These are phyloP conservation scores for Medicago ruthenica DNA, from an alignment of 306 rosid genomes.

Conservation along the genomic window DNA sequence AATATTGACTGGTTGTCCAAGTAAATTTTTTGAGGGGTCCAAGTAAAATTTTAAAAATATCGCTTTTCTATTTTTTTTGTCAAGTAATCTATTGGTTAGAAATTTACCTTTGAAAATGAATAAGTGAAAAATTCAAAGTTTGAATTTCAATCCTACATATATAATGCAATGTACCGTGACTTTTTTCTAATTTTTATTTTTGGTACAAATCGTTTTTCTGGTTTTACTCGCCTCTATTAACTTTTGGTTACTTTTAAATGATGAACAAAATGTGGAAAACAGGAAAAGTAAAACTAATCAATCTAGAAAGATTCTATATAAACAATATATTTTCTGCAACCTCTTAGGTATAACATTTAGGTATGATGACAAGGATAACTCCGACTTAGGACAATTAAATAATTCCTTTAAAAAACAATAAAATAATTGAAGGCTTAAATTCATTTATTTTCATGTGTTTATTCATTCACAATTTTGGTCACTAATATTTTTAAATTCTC, in stretches of 20 bases:
- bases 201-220: neutral
- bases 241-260: neutral
- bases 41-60: neutral
- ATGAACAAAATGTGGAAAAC: neutral
- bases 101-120: no score
- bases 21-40: neutral
- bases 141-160: neutral
- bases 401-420: no score
- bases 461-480: neutral
- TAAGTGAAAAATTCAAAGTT: no score
- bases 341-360: constrained; percentile 7
- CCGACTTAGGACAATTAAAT: neutral
- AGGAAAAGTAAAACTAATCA: neutral
- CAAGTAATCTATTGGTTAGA: no score
- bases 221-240: neutral
- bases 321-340: neutral
- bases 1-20: no score
- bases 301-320: neutral
- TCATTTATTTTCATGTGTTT: neutral
- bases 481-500: no score
- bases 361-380: neutral
- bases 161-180: neutral
- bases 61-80: neutral
- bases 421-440: neutral
- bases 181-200: no score